Base-by-base conservation (phyloP, 2,329 filamentous ascomycete species). In the Fusarium algeriense region DNA sequence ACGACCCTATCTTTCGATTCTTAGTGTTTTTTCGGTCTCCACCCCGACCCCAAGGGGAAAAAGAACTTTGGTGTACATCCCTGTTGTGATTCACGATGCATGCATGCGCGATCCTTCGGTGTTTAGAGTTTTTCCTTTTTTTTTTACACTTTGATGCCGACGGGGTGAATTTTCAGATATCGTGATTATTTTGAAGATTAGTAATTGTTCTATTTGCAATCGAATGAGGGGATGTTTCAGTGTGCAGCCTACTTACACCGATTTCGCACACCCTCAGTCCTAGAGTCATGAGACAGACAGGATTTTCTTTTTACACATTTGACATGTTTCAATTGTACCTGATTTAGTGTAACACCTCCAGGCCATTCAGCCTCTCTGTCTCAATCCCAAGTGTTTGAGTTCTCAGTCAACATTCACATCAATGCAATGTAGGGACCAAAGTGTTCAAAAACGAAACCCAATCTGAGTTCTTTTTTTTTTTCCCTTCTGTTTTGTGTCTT, bases 391-490 rank as follows among this genome's bases (percentile, higher is more conserved):
- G 23, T n/a, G 19, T 6, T 41, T 6, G 14, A 37, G 20, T 20
- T 37, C 15, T 54, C 6, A 4, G 10, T 9, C 6, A 17, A 30
- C 15, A 40, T 52, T 32, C 40, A 55, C 26, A 17, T 34, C 35
- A 19, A 44, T 43, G 26, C 1, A 23, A 20, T 23, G 4, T 32
- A 3, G 40, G 46, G 20, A 53, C 17, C 15, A 28, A 37, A 56
- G 15, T 49, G n/a, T 64, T 64, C 28, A 48, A 69, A 65, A 65
- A 20, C 35, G 49, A 71, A 71, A 54, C 60, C 58, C 69, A 65
- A 32, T 64, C 48, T 59, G 68, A 53, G 46, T 71, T 71, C 59
- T 41, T 46, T 62, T 64, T 70, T 53, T 70, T 71, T 58, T 57
- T 23, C 23, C 5, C 38, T 67, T 28, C 19, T 68, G 50, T 64